Conservation (phyloP, 2,329 filamentous ascomycete genomes). For the Neonectria punicea region DNA sequence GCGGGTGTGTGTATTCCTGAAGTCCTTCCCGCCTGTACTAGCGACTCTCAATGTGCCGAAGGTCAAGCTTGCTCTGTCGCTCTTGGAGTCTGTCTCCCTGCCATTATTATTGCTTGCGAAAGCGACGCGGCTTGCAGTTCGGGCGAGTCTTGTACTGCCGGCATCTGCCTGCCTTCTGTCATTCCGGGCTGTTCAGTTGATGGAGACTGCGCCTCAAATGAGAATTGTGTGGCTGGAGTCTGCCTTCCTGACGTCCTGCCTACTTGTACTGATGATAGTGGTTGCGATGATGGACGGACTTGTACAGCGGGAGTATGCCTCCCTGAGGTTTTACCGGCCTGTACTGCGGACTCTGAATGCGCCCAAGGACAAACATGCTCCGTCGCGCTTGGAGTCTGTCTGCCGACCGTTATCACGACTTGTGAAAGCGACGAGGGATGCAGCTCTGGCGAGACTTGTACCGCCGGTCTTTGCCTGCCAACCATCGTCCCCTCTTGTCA, state of each 20-base stretch:
- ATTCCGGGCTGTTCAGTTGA: neutral
- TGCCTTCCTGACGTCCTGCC: neutral
- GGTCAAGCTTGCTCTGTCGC: neutral
- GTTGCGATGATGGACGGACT: neutral
- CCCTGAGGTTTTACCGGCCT: neutral
- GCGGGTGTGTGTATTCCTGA: conserved; percentile 8
- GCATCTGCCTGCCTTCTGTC: neutral
- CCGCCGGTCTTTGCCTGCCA: conserved; percentile 11
- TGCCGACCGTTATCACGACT: neutral
- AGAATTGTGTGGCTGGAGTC: neutral
- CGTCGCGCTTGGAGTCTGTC: conserved; percentile 1
- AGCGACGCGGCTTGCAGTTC: neutral
- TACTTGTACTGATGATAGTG: neutral
- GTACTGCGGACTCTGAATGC: conserved; percentile 3
- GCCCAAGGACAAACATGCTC: neutral
- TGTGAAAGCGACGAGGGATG: conserved; percentile 1
- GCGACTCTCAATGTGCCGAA: neutral
- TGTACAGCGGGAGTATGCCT: conserved; percentile 16
- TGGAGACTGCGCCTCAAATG: neutral
- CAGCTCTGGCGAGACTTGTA: neutral
- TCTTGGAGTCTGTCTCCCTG: neutral
- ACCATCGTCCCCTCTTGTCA: neutral
- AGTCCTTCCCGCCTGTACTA: conserved; percentile 1
- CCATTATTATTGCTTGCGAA: neutral
- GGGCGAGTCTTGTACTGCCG: neutral